These are phyloP conservation scores for Apiotrichum mycotoxinovorans DNA, from an alignment of 1,284 basidiomycete genomes.

Conservation along the genomic window DNA sequence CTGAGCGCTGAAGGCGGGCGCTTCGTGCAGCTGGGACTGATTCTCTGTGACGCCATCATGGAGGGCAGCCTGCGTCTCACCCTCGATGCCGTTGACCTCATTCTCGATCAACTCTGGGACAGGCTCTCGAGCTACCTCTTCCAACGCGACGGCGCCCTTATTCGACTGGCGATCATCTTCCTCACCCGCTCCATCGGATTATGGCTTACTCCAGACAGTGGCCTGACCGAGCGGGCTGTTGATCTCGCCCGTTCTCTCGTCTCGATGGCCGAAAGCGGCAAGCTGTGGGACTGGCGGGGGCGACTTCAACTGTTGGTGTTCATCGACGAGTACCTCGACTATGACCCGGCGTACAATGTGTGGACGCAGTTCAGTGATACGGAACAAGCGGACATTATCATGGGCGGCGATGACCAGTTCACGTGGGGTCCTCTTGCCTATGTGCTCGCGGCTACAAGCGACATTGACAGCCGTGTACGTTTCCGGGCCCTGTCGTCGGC, in stretches of 20 bases:
- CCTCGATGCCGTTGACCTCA: slow-evolving; percentile 54
- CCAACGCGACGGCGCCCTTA: slow-evolving; percentile 57
- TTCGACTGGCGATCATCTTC: slow-evolving; percentile 60
- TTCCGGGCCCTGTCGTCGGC: slow-evolving; percentile 67
- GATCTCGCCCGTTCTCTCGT: slow-evolving; percentile 59
- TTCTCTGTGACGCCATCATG: slow-evolving; percentile 59
- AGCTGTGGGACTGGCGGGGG: slow-evolving; percentile 62
- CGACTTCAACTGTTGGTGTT: slow-evolving; percentile 66
- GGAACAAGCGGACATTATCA: slow-evolving; percentile 27
- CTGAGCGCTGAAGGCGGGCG: slow-evolving; percentile 55
- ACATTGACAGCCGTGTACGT: slow-evolving; percentile 80
- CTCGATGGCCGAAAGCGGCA: slow-evolving; percentile 51
- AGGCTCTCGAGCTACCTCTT: slow-evolving; percentile 62
- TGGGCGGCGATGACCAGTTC: slow-evolving; percentile 11
- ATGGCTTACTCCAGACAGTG: slow-evolving; percentile 58
- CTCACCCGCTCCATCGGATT: slow-evolving; percentile 62
- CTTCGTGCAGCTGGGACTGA: slow-evolving; percentile 59
- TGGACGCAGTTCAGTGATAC: slow-evolving; percentile 31
- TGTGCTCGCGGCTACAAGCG: slow-evolving; percentile 60
- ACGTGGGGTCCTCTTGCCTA: slow-evolving; percentile 31
- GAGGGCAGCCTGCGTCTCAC: slow-evolving; percentile 59
- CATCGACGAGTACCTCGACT: slow-evolving; percentile 61
- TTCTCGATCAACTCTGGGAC: slow-evolving; percentile 59
- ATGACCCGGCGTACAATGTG: slow-evolving; percentile 54
- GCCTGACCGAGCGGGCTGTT: slow-evolving; percentile 54